A percentile compares a stretch with the other conserved stretches of the same genome.
phyloP scores from a whole-genome alignment of 345 rosid species.

The Angophora floribunda region DNA sequence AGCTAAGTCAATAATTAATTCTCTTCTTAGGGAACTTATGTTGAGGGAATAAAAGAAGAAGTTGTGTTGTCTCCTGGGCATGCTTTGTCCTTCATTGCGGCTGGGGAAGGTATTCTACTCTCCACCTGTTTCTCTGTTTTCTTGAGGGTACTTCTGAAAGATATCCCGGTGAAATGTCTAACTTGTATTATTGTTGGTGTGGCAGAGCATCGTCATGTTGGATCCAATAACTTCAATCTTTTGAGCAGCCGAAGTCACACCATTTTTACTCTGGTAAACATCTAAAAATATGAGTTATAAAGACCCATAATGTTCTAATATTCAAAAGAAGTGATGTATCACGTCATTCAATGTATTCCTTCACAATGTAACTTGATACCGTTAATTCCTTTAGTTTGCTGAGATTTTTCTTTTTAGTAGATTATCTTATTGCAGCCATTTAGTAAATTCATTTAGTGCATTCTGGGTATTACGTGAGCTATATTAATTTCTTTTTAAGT shows the following conservation, averaged over 20 bases:
- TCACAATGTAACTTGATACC: not conserved
- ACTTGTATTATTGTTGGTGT: not conserved
- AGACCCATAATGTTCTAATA: not conserved
- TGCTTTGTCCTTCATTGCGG: constrained; percentile 95
- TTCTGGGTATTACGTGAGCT: not conserved
- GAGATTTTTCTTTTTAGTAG: not conserved
- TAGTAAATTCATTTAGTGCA: not conserved
- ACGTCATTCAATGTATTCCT: not conserved
- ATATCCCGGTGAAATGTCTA: not conserved
- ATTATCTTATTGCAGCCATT: not conserved
- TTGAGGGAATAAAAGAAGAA: constrained; percentile 99
- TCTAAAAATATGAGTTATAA: not conserved
- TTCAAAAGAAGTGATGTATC: not conserved
- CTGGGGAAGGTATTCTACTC: constrained; percentile 78
- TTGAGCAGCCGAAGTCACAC: constrained; percentile 99
- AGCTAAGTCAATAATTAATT: not conserved
- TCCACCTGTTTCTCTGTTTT: not conserved
- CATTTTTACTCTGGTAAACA: constrained; percentile 81
- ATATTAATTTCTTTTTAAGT: not conserved
- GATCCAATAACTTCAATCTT: constrained; percentile 96
- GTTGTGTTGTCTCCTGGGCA: constrained; percentile 99
- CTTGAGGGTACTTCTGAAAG: not conserved
- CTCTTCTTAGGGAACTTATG: constrained; percentile 80
- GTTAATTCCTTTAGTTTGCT: not conserved
- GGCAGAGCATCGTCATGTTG: constrained; percentile 99